Conservation (phyloP, 768 basidiomycete species). For the Dendrothele bispora region DNA sequence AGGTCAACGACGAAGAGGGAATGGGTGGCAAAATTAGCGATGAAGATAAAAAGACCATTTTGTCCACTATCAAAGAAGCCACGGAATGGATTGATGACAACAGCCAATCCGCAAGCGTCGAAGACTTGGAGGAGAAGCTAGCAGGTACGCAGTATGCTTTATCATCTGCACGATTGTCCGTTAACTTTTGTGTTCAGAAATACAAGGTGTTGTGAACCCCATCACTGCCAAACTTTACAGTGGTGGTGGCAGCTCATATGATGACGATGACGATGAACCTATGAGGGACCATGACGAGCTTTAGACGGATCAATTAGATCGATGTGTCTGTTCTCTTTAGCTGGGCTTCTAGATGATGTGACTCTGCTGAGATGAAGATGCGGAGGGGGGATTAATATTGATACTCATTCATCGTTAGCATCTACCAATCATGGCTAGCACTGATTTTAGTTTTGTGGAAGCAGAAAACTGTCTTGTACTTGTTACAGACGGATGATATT, state of each 20-base stretch:
- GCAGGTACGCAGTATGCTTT: conserved; percentile 18
- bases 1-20: conserved; percentile 83
- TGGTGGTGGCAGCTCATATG: conserved; percentile 28
- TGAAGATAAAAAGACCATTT: conserved; percentile 81
- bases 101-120: conserved; percentile 71
- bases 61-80: conserved; percentile 80
- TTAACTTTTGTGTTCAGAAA: conserved; percentile 37
- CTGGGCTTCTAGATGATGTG: too few species aligned
- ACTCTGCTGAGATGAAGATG: too few species aligned
- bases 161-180: not conserved
- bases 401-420: too few species aligned
- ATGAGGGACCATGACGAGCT: conserved; percentile 46
- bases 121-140: conserved; percentile 92
- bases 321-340: too few species aligned
- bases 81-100: conserved; percentile 92
- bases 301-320: too few species aligned
- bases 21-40: conserved; percentile 85
- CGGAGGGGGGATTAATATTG: too few species aligned
- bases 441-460: too few species aligned
- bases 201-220: conserved; percentile 75
- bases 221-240: conserved; percentile 83
- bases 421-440: too few species aligned
- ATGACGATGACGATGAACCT: conserved; percentile 36
- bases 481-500: too few species aligned
- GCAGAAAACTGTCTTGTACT: too few species aligned